A percentile compares a stretch with the other conserved stretches of the same genome.
These are phyloP conservation scores for Endocladia muricata DNA, from an alignment of 31 red algal species.

Conservation along the genomic window DNA sequence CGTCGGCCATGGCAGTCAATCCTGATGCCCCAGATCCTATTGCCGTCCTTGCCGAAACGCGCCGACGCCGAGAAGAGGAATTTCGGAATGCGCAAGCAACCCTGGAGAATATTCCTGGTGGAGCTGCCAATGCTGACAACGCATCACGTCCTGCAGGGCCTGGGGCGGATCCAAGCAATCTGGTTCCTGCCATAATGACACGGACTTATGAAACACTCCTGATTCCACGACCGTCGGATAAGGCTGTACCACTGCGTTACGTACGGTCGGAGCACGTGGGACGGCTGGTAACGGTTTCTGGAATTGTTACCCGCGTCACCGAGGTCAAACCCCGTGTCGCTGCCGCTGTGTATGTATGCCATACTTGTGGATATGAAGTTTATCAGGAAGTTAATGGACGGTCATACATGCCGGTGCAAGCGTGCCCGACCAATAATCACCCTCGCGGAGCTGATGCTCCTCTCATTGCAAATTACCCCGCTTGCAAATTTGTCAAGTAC, in stretches of 20 bases:
- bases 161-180: constrained; percentile 77
- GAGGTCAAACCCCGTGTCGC: constrained; percentile 87
- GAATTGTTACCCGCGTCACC: constrained; percentile 92
- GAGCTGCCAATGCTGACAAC: constrained; percentile 18
- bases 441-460: constrained; percentile 23
- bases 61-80: constrained; percentile 66
- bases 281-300: constrained; percentile 76
- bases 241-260: constrained; percentile 70
- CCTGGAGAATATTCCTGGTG: constrained; percentile 47
- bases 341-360: constrained; percentile 84
- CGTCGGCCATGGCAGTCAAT: constrained; percentile 8
- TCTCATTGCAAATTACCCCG: constrained; percentile 77
- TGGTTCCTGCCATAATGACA: constrained; percentile 78
- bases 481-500: constrained; percentile 89
- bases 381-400: constrained; percentile 85
- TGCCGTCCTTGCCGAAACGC: constrained; percentile 52
- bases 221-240: constrained; percentile 69
- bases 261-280: constrained; percentile 91
- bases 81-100: constrained; percentile 65
- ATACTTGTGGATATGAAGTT: constrained; percentile 85
- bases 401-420: constrained; percentile 79
- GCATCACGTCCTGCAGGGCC: constrained; percentile 36
- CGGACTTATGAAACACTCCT: constrained; percentile 83
- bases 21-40: constrained; percentile 43
- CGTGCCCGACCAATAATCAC: constrained; percentile 73